These are phyloP conservation scores for Daldinia sp. DNA, from an alignment of 2,329 filamentous ascomycete genomes.

Conservation along the genomic window DNA sequence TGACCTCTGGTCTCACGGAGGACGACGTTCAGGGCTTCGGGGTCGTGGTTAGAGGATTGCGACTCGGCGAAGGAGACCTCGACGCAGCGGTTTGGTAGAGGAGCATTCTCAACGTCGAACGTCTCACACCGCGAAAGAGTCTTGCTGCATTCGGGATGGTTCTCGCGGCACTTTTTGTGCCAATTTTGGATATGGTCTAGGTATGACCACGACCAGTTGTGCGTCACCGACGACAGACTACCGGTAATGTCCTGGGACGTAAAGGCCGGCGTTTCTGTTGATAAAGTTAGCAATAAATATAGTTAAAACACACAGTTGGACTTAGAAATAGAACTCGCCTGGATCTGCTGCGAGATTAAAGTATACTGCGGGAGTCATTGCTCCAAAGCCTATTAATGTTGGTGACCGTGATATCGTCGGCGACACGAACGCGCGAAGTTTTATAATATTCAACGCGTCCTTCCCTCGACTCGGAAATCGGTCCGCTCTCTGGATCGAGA, in stretches of 20 bases:
- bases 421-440: background rate
- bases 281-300: background rate
- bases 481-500: background rate
- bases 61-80: background rate
- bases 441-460: background rate
- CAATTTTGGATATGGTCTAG: slow-evolving; percentile 15
- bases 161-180: slow-evolving; percentile 18
- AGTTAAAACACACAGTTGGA: background rate
- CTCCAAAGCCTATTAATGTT: background rate
- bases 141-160: slow-evolving; percentile 18
- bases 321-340: background rate
- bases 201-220: slow-evolving; percentile 11
- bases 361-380: background rate
- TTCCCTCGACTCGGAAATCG: background rate
- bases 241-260: slow-evolving; percentile 24
- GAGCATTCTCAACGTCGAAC: slow-evolving; percentile 23
- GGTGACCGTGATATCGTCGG: background rate
- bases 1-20: slow-evolving; percentile 18
- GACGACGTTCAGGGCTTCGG: background rate
- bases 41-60: background rate
- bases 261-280: background rate
- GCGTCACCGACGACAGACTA: slow-evolving; percentile 4
- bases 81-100: background rate
- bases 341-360: background rate
- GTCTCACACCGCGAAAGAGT: slow-evolving; percentile 23